Base-by-base conservation (phyloP, 495 filamentous ascomycete genomes). In the Parachaetomium inaequale region DNA sequence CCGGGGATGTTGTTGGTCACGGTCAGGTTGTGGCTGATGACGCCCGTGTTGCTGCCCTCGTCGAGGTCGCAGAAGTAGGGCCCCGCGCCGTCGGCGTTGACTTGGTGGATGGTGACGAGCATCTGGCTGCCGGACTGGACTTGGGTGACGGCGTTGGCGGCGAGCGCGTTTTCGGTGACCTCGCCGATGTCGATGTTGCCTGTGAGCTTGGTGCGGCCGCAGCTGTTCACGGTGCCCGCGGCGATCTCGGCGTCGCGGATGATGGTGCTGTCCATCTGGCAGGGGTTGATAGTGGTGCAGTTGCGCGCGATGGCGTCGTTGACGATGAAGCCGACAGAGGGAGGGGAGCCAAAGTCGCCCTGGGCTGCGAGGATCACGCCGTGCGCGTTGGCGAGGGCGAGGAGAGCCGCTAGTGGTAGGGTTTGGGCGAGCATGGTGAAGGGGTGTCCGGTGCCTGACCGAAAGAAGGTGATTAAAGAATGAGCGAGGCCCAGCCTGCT, bases 151-250 rank as follows among this genome's bases (percentile, higher is more conserved):
- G 72, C 64, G 8, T 63, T 64, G 3, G 71, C 75, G 54, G 76
- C 74, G 25, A 83, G 68, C 25, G 73, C 74, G 49, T 80, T 76
- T 68, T 82, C 80, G 7, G 79, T 82, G 64, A 79, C 79, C 67
- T 82, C 78, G 45, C 77, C 79, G 47, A 83, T 72, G 65, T 83
- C 80, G 68, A 83, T 83, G 67, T 82, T 82, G 19, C 80, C 81
- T 2, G 73, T 68, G 10, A 82, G 71, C 70, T 81, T 72, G 34
- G 79, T 82, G 28, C 80, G 72, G 7, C 80, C 80, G 69, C 78
- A 81, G 51, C 76, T 75, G 66, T 79, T 77, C 53, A 82, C 80
- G 29, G 76, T 65, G 60, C 76, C 77, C 42, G 74, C 73, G 7
- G 55, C 55, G 62, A 80, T 79, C 66, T 81, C 79, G 53, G 77